Evolutionary conservation across 2,329 filamentous ascomycete genomes (phyloP), one percentile per base, ranked within the genome.

Genomic region (Apiospora pterosperma): DNA sequence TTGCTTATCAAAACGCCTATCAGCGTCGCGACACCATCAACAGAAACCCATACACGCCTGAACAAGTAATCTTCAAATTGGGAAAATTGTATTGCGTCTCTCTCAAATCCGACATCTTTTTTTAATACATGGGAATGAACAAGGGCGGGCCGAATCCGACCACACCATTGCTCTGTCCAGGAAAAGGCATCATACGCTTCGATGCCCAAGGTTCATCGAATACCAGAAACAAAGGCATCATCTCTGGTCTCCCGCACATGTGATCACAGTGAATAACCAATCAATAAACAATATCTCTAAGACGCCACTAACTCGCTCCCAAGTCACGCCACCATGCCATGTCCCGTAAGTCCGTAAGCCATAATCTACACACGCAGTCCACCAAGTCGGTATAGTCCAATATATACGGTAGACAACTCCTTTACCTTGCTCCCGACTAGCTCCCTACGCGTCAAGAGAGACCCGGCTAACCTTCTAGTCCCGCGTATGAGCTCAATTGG

Each of bases 401-500:
- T 42, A 62, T 62, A 48, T 44, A 62, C 39, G 60, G 23, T 62
- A 41, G 36, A 41, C 39, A 38, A 61, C 59, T 61, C 36, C 39
- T 41, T 28, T 28, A 61, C 36, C 36, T 36, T 31, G 34, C 23
- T 41, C 59, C 36, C 36, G 36, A 34, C 28, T 55, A 55, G 48
- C 48, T 34, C 48, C 16, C 16, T n/a, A 55, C 28, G 28, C 48
- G 48, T 10, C 28, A 34, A 55, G 16, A 55, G 28, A 55, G 25
- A 19, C 14, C 48, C 8, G 28, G 8, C 61, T 62, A 66, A 48
- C 61, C 67, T 63, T 75, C 73, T 61, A 76, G 65, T 42, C 72
- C 82, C 55, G 86, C 85, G 77, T 88, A 91, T 60, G 85, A 84
- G 72, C 90, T 88, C 66, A 94, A 76, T 71, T 92, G 87, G 71